phyloP scores from a whole-genome alignment of 768 basidiomycete species.

The Suillus subluteus region DNA sequence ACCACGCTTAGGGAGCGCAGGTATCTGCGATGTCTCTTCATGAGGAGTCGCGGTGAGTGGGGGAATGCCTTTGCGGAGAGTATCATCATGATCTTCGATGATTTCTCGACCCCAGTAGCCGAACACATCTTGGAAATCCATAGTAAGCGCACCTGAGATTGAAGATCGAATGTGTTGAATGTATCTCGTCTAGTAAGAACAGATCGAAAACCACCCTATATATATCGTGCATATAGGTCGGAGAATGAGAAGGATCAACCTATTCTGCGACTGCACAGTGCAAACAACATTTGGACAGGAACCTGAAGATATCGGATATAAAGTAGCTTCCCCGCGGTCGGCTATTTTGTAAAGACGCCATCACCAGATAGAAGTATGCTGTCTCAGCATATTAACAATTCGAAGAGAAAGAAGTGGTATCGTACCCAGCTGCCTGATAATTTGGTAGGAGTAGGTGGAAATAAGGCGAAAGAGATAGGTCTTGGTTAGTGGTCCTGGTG shows the following conservation, averaged over 20 bases:
- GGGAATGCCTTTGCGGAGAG: constrained; percentile 13
- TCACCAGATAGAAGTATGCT: too few species aligned
- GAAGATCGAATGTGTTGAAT: not conserved
- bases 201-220: not conserved
- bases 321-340: too few species aligned
- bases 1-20: constrained; percentile 2
- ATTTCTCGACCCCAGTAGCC: constrained; percentile 18
- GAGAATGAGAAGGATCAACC: not conserved
- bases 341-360: too few species aligned
- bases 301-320: too few species aligned
- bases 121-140: constrained; percentile 19
- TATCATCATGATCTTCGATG: constrained; percentile 11
- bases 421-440: too few species aligned
- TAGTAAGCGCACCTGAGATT: not conserved
- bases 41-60: not conserved
- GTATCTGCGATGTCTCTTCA: not conserved
- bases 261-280: not conserved
- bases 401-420: too few species aligned
- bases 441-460: too few species aligned
- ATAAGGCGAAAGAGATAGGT: too few species aligned
- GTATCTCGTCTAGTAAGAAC: not conserved
- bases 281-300: not conserved
- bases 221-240: not conserved
- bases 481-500: too few species aligned
- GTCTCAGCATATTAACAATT: too few species aligned